phyloP scores from a whole-genome alignment of 148 eudicot species.

The Mesembryanthemum crystallinum region DNA sequence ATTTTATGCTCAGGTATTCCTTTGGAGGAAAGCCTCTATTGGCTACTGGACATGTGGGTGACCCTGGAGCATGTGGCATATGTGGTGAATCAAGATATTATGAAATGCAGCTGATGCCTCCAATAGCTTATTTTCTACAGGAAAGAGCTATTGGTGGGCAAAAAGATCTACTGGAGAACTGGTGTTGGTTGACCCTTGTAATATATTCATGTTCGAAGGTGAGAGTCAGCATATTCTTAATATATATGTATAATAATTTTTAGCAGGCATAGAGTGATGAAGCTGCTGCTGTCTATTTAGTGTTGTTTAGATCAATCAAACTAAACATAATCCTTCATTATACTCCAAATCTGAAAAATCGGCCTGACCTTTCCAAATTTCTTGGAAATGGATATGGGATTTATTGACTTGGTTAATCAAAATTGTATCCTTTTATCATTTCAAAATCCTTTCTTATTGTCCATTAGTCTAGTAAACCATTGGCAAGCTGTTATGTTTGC shows the following conservation, averaged over 20 bases:
- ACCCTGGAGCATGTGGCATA: constrained; percentile 48
- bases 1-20: constrained; percentile 51
- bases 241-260: background rate
- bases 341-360: background rate
- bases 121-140: constrained; percentile 71
- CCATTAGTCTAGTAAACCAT: too few relatives aligned
- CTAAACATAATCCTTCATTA: background rate
- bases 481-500: too few relatives aligned
- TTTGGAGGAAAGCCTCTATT: constrained; percentile 79
- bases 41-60: constrained; percentile 48
- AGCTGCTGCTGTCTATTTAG: background rate
- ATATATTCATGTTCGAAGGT: constrained; percentile 83
- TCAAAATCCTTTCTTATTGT: too few relatives aligned
- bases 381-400: background rate
- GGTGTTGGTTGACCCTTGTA: constrained; percentile 85
- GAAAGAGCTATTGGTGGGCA: constrained; percentile 42
- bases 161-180: constrained; percentile 50
- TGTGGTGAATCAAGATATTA: constrained; percentile 75
- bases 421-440: too few relatives aligned
- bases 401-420: background rate
- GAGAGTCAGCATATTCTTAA: constrained; percentile 16
- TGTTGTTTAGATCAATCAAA: background rate
- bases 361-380: too few relatives aligned
- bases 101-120: constrained; percentile 93
- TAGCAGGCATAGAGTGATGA: background rate